Conservation (phyloP, 2,329 filamentous ascomycete genomes). For the Cyclaneusma minus region DNA sequence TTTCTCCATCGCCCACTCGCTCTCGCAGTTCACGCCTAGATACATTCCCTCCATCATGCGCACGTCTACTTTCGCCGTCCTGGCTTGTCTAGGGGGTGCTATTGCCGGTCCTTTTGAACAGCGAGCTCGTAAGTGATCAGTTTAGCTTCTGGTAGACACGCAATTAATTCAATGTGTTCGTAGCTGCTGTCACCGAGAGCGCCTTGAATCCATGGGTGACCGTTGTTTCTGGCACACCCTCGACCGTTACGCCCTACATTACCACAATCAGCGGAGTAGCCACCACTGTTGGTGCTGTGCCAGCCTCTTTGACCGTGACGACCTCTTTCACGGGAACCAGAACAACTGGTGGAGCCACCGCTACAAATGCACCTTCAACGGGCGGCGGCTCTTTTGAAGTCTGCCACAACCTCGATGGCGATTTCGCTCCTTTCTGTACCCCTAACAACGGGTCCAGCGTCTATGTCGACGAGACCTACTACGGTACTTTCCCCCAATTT, state of each 20-base stretch:
- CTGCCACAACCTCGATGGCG: slow-evolving; percentile 14
- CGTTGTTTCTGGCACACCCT: slow-evolving; percentile 11
- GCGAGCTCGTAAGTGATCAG: no score
- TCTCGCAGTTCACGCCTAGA: no score
- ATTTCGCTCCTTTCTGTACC: slow-evolving; percentile 15
- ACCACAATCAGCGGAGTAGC: slow-evolving; percentile 11
- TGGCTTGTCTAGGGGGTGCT: no score
- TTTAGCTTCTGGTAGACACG: no score
- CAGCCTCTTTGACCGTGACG: slow-evolving; percentile 9
- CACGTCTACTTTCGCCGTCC: no score
- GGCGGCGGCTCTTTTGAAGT: slow-evolving; percentile 14
- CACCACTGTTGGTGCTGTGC: slow-evolving; percentile 11
- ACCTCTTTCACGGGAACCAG: slow-evolving; percentile 4
- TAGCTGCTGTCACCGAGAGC: no score
- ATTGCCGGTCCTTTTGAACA: no score
- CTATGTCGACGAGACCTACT: slow-evolving; percentile 15
- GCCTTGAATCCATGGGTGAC: slow-evolving; percentile 13
- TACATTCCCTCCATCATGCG: no score
- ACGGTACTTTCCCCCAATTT: slow-evolving; percentile 11
- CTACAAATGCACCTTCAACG: slow-evolving; percentile 6
- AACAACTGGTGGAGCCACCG: slow-evolving; percentile 4
- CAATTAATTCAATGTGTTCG: no score
- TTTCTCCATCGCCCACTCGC: no score
- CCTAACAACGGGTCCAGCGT: slow-evolving; percentile 15
- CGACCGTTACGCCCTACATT: slow-evolving; percentile 13